These are phyloP conservation scores for Gossypium stocksii DNA, from an alignment of 345 rosid species.

Conservation along the genomic window DNA sequence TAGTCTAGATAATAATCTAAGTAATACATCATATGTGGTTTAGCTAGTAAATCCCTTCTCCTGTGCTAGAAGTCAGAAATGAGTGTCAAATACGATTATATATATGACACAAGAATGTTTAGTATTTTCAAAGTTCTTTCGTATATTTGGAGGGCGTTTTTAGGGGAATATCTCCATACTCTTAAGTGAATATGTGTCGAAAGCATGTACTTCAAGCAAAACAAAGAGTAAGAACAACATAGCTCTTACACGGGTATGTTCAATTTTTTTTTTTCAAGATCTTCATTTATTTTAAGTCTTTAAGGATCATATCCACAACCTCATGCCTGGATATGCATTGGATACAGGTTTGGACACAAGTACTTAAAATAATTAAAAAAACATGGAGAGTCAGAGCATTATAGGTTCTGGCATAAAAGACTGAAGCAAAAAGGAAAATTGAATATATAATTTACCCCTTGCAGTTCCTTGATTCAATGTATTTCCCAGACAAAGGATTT, in stretches of 20 bases:
- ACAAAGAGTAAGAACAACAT: not conserved
- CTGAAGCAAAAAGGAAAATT: not conserved
- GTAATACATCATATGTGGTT: not conserved
- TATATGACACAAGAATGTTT: not conserved
- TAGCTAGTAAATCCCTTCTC: not conserved
- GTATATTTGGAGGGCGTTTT: not conserved
- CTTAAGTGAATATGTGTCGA: not conserved
- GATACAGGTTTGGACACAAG: not conserved
- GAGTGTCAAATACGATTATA: not conserved
- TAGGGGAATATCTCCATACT: not conserved
- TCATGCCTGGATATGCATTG: not conserved
- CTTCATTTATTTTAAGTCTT: not conserved
- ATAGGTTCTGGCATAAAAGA: not conserved
- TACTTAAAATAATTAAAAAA: not conserved
- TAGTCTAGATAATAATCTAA: too few relatives aligned
- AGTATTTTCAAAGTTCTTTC: too few relatives aligned
- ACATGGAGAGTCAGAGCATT: too few relatives aligned
- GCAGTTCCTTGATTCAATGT: slow-evolving; percentile 96
- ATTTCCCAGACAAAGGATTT: slow-evolving; percentile 85
- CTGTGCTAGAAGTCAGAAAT: not conserved
- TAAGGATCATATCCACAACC: not conserved
- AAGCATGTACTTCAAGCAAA: not conserved
- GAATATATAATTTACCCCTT: slow-evolving; percentile 55
- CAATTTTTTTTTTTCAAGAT: not conserved
- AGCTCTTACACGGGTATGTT: not conserved